These are phyloP conservation scores for Xylaria nigripes DNA, from an alignment of 495 filamentous ascomycete genomes.

Conservation along the genomic window DNA sequence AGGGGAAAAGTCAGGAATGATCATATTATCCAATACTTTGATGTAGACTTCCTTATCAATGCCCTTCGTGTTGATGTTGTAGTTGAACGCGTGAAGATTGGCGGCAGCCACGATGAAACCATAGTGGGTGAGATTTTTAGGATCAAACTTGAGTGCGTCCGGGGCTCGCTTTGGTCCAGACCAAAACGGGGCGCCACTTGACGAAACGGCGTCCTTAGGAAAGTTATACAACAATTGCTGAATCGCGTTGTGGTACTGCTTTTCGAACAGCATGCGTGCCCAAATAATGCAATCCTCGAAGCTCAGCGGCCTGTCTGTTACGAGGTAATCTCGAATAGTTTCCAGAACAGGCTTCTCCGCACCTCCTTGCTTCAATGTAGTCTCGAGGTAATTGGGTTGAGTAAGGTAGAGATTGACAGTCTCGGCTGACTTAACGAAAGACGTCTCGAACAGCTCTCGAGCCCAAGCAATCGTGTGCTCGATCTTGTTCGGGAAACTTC, in stretches of 20 bases:
- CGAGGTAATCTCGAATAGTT: constrained; percentile 82
- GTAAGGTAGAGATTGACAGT: constrained; percentile 91
- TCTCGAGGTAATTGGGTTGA: constrained; percentile 83
- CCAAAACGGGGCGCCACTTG: constrained; percentile 89
- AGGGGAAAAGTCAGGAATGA: constrained; percentile 91
- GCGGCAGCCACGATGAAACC: constrained; percentile 80
- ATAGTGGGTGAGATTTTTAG: constrained; percentile 73
- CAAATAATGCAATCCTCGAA: constrained; percentile 96
- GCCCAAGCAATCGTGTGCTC: constrained; percentile 99
- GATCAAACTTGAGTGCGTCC: constrained; percentile 80
- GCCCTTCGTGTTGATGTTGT: constrained; percentile 77
- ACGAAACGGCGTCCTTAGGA: constrained; percentile 84
- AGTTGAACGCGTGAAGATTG: constrained; percentile 96
- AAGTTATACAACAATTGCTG: constrained; percentile 97
- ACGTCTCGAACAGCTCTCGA: constrained; percentile 85
- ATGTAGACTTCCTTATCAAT: constrained; percentile 59
- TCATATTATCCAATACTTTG: constrained; percentile 82
- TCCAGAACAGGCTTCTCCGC: constrained; percentile 95
- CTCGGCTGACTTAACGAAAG: constrained; percentile 89
- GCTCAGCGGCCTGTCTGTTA: constrained; percentile 81
- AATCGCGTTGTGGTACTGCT: constrained; percentile 94
- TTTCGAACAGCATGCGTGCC: constrained; percentile 90
- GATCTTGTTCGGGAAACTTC: constrained; percentile 97
- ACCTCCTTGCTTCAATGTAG: constrained; percentile 85
- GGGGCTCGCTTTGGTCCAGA: constrained; percentile 97